phyloP scores from a whole-genome alignment of 2,329 filamentous ascomycete genomes.

The Neonectria sp. region DNA sequence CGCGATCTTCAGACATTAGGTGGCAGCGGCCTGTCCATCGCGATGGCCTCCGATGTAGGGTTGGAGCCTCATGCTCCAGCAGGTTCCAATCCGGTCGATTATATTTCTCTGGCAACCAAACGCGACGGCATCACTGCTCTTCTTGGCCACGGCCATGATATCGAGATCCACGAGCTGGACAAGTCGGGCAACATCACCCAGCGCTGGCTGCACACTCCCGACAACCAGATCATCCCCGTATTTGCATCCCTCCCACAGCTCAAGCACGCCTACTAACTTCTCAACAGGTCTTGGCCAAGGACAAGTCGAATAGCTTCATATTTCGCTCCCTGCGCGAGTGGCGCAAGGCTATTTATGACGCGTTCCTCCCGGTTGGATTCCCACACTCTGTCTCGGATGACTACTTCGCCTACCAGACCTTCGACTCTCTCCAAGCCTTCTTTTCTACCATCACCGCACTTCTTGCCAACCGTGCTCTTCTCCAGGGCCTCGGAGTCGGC shows the following conservation, averaged over 20 bases:
- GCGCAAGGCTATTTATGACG: conserved; percentile 67
- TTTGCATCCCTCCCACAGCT: background rate
- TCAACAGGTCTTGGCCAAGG: conserved; percentile 42
- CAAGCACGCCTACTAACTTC: conserved; percentile 7
- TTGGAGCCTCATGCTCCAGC: background rate
- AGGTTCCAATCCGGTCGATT: background rate
- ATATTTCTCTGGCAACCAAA: conserved; percentile 19
- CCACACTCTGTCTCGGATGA: conserved; percentile 89
- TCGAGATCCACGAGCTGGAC: conserved; percentile 56
- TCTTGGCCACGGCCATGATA: conserved; percentile 43
- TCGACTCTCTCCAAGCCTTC: conserved; percentile 87
- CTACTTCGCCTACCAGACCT: conserved; percentile 81
- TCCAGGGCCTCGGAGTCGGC: conserved; percentile 86
- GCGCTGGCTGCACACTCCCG: conserved; percentile 52
- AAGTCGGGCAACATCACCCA: conserved; percentile 55
- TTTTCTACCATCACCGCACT: conserved; percentile 86
- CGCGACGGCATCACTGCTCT: conserved; percentile 42
- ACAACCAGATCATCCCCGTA: conserved; percentile 49
- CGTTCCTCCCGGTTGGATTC: conserved; percentile 91
- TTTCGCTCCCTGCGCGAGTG: conserved; percentile 51
- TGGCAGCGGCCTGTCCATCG: background rate
- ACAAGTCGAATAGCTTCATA: conserved; percentile 43
- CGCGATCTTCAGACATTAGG: background rate
- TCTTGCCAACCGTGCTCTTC: conserved; percentile 85
- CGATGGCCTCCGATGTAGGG: conserved; percentile 6